Evolutionary conservation across 352 stramenopile species (phyloP), one percentile per base, ranked within the genome.

Genomic region (Phytopythium aichiense): DNA sequence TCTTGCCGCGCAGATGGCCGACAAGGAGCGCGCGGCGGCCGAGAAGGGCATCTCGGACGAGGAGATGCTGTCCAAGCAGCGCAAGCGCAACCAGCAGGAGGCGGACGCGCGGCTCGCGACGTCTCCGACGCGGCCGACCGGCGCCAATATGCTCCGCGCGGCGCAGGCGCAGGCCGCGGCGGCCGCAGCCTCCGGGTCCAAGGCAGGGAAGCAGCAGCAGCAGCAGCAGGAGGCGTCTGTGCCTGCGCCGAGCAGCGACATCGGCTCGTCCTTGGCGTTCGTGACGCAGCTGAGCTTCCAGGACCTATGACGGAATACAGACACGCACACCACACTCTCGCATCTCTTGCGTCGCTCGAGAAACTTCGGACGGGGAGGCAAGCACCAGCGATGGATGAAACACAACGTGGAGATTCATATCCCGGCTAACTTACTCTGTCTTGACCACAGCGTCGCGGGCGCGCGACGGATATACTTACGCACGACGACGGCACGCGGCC

Each of bases 31-130:
- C 60, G 72, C 81, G n/a, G 81, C 84, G 25, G 77, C 80, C 16
- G 84, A 93, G 67, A 83, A 84, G 31, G 84, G 84, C n/a, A 83
- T 93, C 66, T 93, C 84, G 25, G 82, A 93, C 56, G 84, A 93
- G 63, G 84, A 93, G 68, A 85, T 91, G 73, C 72, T 91, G 61
- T 76, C 77, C 15, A 93, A 93, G 57, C 68, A 88, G 42, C 74
- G 80, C 23, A 93, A 93, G 40, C 84, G 81, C 35, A 91, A 76
- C 52, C 84, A 93, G 37, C 64, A 86, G 35, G 84, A 93, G 56
- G 66, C 76, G 0, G 81, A 90, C 60, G 68, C 76, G 23, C 81
- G 84, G 25, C 72, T 93, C 11, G 76, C 84, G 22, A 88, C 78
- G n/a, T 91, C 84, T 22, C 84, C 78, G 28, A 77, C 69, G 16